phyloP scores from a whole-genome alignment of 2,329 filamentous ascomycete species.

The Dactylellina leptospora region DNA sequence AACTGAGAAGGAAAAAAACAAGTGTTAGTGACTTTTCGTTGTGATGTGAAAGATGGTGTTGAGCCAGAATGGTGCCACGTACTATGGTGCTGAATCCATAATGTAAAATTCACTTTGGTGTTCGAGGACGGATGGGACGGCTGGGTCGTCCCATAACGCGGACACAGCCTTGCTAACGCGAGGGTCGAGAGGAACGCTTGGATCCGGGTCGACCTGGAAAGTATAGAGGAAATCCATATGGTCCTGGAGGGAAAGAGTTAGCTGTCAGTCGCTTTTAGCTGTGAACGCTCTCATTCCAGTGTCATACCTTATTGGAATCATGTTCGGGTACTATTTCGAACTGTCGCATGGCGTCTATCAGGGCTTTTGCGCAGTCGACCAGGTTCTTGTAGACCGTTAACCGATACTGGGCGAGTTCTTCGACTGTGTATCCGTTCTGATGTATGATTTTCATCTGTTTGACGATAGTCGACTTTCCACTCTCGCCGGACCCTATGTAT shows the following conservation, averaged over 20 bases:
- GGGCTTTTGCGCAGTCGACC: constrained; percentile 92
- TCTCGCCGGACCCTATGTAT: constrained; percentile 93
- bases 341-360: constrained; percentile 89
- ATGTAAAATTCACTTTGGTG: constrained; percentile 98
- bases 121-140: constrained; percentile 82
- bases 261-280: constrained; percentile 15
- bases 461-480: constrained; percentile 98
- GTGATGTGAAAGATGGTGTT: constrained; percentile 41
- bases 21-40: constrained; percentile 55
- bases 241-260: constrained; percentile 65
- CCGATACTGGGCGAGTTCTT: constrained; percentile 92
- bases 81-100: constrained; percentile 99
- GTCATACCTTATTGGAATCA: constrained; percentile 56
- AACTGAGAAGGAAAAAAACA: constrained; percentile 68
- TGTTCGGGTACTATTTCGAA: constrained; percentile 78
- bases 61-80: constrained; percentile 60
- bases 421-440: constrained; percentile 93
- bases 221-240: constrained; percentile 82
- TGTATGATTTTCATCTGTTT: constrained; percentile 99
- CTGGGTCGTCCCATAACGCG: constrained; percentile 88
- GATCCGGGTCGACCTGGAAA: constrained; percentile 89
- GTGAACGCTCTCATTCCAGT: constrained; percentile 55
- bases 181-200: constrained; percentile 81
- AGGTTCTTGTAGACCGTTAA: constrained; percentile 98
- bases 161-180: constrained; percentile 84